Percentiles rank a stretch among this genome's conserved stretches.
phyloP scores from a whole-genome alignment of 805 yeast species.

The Zygosaccharomyces siamensis region DNA sequence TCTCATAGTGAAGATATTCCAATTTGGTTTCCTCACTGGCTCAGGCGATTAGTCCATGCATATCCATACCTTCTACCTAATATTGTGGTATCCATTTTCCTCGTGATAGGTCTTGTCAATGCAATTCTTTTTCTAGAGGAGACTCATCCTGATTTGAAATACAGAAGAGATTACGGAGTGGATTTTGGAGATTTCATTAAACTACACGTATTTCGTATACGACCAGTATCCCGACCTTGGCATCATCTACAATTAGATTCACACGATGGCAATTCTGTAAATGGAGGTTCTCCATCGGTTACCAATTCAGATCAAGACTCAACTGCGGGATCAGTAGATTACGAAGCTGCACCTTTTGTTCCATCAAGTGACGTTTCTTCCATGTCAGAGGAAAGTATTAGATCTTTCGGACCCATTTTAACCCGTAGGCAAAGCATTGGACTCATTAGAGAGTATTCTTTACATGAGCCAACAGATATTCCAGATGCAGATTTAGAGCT shows the following conservation, averaged over 20 bases:
- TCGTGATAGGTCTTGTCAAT: conserved; percentile 36
- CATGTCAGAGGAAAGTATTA: conserved; percentile 23
- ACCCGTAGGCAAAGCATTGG: conserved; percentile 35
- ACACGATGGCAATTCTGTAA: not conserved
- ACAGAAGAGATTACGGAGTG: conserved; percentile 42
- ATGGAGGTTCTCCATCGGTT: not conserved
- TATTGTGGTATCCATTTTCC: conserved; percentile 40
- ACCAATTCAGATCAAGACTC: not conserved
- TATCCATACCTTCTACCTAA: conserved; percentile 54
- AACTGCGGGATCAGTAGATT: not conserved
- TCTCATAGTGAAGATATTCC: conserved; percentile 27
- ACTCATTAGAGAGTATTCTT: conserved; percentile 32
- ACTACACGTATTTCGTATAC: conserved; percentile 15
- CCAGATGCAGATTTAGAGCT: conserved; percentile 7
- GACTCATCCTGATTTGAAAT: conserved; percentile 41
- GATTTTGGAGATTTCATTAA: conserved; percentile 40
- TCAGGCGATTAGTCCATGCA: conserved; percentile 31
- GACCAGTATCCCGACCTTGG: conserved; percentile 32
- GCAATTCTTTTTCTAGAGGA: conserved; percentile 50
- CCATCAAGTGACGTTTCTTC: conserved; percentile 11
- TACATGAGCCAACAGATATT: conserved; percentile 31
- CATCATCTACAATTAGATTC: not conserved
- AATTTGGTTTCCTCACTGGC: conserved; percentile 12
- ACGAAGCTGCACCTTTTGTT: conserved; percentile 17
- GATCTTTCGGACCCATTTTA: conserved; percentile 23